Percentiles rank a stretch among this genome's conserved stretches.
Evolutionary conservation across 169 alveolate genomes (phyloP).

Genomic region (Babesia sp.): DNA sequence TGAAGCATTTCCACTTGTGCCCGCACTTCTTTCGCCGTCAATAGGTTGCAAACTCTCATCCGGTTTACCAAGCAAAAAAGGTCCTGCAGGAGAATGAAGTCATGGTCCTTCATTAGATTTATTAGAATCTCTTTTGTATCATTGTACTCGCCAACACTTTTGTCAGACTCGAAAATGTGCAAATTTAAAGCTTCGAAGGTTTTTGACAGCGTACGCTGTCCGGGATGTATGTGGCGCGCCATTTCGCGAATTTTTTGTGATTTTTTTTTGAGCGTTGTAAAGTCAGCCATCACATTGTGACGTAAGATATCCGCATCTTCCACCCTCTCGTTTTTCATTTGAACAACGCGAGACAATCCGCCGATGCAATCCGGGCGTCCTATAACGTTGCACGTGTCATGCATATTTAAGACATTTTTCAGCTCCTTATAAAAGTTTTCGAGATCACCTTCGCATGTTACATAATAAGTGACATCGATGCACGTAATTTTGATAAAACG

Average conservation of each 20-base stretch:
- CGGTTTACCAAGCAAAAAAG: slow-evolving; percentile 57
- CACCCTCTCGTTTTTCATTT: slow-evolving; percentile 29
- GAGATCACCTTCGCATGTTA: slow-evolving; percentile 31
- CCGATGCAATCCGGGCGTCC: slow-evolving; percentile 20
- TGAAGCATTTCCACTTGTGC: slow-evolving; percentile 20
- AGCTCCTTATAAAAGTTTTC: slow-evolving; percentile 16
- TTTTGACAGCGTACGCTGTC: slow-evolving; percentile 7
- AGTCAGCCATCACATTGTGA: slow-evolving; percentile 31
- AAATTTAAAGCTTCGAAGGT: slow-evolving; percentile 11
- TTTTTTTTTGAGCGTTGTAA: slow-evolving; percentile 20
- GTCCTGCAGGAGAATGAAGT: slow-evolving; percentile 41
- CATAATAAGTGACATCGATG: slow-evolving; percentile 10
- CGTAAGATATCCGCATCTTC: slow-evolving; percentile 14
- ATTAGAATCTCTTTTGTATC: slow-evolving; percentile 8
- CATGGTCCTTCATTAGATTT: slow-evolving; percentile 15
- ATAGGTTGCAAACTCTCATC: slow-evolving; percentile 12
- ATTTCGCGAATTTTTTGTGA: slow-evolving; percentile 14
- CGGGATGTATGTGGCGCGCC: slow-evolving; percentile 3
- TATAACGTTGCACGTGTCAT: slow-evolving; percentile 13
- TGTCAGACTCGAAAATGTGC: neutral
- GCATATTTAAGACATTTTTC: slow-evolving; percentile 7
- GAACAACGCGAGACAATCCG: slow-evolving; percentile 38
- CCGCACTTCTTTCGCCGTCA: slow-evolving; percentile 37
- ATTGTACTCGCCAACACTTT: neutral
- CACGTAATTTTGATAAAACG: slow-evolving; percentile 17